Evolutionary conservation across 176 grass and related monocot genomes (phyloP), one percentile per base, ranked within the genome.

Genomic region (Elaeis guineensis): DNA sequence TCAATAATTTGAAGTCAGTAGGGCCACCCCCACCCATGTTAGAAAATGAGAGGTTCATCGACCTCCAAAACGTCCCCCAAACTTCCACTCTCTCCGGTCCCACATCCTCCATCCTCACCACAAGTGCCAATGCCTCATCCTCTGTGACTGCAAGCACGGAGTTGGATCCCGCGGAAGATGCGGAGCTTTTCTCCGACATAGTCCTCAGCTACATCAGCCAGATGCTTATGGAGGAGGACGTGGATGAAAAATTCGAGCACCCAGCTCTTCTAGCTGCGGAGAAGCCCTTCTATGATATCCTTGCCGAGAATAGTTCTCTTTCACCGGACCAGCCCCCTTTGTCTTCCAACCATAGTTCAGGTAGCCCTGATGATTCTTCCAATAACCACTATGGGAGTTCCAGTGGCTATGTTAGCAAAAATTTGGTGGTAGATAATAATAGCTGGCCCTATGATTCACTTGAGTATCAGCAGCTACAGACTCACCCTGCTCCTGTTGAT

Each of bases 201-300:
- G 81, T 79, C 17, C 70, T 98, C 20, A 80, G 64, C 3, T 92
- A 91, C 78, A 98, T 98, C 77, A 76, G 73, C 73, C 80, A 75
- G 53, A 92, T 85, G 63, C 84, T 98, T 17, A 89, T 98, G 93
- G 93, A 89, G 62, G 92, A 89, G 80, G 88, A 89, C 72, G 89
- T 89, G 57, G 93, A 92, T 67, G 84, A 83, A n/a, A 92, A 92
- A 66, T 92, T 92, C 70, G 87, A 96, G 19, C 79, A 83, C 25
- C 69, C 70, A 17, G 87, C 54, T 35, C 73, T 97, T 72, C 69
- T 92, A 55, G 87, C 84, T 24, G 78, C 81, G 18, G 81, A 97
- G 79, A 82, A 78, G 60, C 84, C 84, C 57, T 91, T 91, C 56
- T 70, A 82, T 53, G 87, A 91, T 54, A 97, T 97, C 61, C 75